phyloP scores from a whole-genome alignment of 106 monocot genomes.

The Acorus gramineus region DNA sequence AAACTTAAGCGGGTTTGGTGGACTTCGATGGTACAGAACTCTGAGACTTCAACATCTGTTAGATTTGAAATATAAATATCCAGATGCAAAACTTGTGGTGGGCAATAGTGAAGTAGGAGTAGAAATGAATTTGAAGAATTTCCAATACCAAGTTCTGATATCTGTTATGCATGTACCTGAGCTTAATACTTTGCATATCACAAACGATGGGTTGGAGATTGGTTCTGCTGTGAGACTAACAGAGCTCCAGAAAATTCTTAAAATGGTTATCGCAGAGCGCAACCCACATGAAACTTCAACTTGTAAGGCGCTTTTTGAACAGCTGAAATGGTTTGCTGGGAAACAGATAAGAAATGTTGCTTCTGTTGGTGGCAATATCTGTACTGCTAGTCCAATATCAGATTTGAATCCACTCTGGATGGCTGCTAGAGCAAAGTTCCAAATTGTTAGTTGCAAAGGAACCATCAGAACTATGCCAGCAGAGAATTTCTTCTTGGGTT shows the following conservation, averaged over 20 bases:
- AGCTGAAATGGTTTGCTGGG: constrained; percentile 97
- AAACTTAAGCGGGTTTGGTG: constrained; percentile 60
- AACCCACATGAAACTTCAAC: constrained; percentile 51
- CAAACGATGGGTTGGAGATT: constrained; percentile 69
- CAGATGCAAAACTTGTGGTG: constrained; percentile 74
- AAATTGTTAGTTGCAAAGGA: constrained; percentile 53
- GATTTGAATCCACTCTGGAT: constrained; percentile 99
- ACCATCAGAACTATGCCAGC: constrained; percentile 45
- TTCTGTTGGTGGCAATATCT: constrained; percentile 96
- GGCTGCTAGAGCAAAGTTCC: constrained; percentile 59
- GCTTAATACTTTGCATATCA: constrained; percentile 49
- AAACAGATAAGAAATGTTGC: constrained; percentile 94
- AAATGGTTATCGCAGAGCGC: constrained; percentile 36
- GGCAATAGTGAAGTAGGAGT: constrained; percentile 96
- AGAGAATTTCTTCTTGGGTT: constrained; percentile 81
- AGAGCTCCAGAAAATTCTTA: constrained; percentile 63
- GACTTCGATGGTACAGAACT: constrained; percentile 78
- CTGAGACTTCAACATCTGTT: constrained; percentile 56
- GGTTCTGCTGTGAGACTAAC: constrained; percentile 83
- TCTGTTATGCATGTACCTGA: constrained; percentile 65
- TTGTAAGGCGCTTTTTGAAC: constrained; percentile 72
- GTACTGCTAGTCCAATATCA: constrained; percentile 98
- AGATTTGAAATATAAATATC: constrained; percentile 56
- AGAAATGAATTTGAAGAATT: constrained; percentile 82
- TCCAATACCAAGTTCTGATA: constrained; percentile 55